Conservation (phyloP, 495 filamentous ascomycete species). For the Podospora pseudopauciseta region DNA sequence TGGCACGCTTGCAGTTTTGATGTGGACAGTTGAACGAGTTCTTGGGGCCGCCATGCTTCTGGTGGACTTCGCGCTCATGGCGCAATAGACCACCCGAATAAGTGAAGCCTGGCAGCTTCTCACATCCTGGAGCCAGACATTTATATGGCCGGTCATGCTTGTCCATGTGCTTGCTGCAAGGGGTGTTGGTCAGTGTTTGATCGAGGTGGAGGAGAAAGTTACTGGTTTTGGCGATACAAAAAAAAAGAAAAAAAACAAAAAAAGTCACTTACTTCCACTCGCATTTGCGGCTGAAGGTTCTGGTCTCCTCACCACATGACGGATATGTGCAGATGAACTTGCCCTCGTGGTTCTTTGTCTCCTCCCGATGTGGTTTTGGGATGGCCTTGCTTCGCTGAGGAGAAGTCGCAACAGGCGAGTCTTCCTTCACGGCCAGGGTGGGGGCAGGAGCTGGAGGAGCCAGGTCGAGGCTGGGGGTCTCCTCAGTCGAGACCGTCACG, state of each 20-base stretch:
- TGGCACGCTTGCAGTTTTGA: conserved; percentile 73
- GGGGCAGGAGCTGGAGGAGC: background rate
- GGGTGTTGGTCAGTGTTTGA: conserved; percentile 3
- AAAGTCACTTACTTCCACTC: conserved; percentile 77
- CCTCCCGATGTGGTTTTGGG: conserved; percentile 46
- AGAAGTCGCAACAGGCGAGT: conserved; percentile 26
- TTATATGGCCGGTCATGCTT: conserved; percentile 92
- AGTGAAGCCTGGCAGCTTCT: conserved; percentile 88
- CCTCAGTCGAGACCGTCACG: conserved; percentile 22
- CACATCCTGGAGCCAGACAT: conserved; percentile 70
- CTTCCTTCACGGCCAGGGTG: conserved; percentile 20
- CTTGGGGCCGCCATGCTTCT: conserved; percentile 77
- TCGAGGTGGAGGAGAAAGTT: conserved; percentile 1
- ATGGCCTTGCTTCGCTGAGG: conserved; percentile 45
- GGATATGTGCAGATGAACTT: conserved; percentile 65
- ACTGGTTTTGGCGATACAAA: conserved; percentile 1
- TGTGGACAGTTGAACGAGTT: conserved; percentile 75
- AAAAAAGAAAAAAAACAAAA: background rate
- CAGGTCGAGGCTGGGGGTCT: conserved; percentile 3
- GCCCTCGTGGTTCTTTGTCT: conserved; percentile 58
- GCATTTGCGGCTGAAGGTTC: conserved; percentile 73
- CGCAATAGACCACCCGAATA: conserved; percentile 84
- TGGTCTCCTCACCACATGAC: conserved; percentile 53
- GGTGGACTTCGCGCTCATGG: conserved; percentile 89
- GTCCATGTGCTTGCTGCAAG: conserved; percentile 85